Evolutionary conservation across 257 asterid species (phyloP).

Genomic region (Forsythia viridissima): DNA sequence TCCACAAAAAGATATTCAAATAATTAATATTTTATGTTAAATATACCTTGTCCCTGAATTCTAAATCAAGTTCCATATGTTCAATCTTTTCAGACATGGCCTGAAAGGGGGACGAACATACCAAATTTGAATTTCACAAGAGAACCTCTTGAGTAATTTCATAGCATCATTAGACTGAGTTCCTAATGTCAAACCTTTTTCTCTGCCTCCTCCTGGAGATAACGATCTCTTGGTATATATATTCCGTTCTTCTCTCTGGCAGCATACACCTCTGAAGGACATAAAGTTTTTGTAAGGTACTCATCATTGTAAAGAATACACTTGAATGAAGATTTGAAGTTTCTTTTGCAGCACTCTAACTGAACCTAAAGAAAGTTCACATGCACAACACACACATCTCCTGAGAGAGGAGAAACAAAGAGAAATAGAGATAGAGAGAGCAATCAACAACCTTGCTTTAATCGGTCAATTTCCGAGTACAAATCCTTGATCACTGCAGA

Average conservation of each 20-base stretch:
- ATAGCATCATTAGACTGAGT: conserved; percentile 14
- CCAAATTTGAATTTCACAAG: conserved; percentile 15
- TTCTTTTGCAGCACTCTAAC: conserved; percentile 14
- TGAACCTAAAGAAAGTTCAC: conserved; percentile 2
- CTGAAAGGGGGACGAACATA: conserved; percentile 36
- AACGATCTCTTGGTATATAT: conserved; percentile 94
- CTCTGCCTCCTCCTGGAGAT: conserved; percentile 99
- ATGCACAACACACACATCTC: background rate
- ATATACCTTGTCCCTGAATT: conserved; percentile 89
- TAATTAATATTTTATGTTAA: conserved; percentile 14
- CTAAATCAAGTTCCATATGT: conserved; percentile 88
- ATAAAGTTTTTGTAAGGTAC: conserved; percentile 19
- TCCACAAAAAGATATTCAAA: conserved; percentile 2
- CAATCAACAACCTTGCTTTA: conserved; percentile 79
- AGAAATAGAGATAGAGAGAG: conserved; percentile 4
- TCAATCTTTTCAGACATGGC: conserved; percentile 96
- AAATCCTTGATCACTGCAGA: conserved; percentile 70
- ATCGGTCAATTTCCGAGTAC: conserved; percentile 80
- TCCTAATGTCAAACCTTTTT: conserved; percentile 60
- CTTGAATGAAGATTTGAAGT: background rate
- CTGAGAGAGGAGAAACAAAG: background rate
- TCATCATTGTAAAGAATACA: background rate
- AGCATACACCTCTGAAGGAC: conserved; percentile 86
- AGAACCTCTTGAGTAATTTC: conserved; percentile 13
- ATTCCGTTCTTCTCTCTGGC: conserved; percentile 98